Percentiles rank a stretch among this genome's conserved stretches.
These are phyloP conservation scores for Calonectria montana DNA, from an alignment of 2,329 filamentous ascomycete species.

Conservation along the genomic window DNA sequence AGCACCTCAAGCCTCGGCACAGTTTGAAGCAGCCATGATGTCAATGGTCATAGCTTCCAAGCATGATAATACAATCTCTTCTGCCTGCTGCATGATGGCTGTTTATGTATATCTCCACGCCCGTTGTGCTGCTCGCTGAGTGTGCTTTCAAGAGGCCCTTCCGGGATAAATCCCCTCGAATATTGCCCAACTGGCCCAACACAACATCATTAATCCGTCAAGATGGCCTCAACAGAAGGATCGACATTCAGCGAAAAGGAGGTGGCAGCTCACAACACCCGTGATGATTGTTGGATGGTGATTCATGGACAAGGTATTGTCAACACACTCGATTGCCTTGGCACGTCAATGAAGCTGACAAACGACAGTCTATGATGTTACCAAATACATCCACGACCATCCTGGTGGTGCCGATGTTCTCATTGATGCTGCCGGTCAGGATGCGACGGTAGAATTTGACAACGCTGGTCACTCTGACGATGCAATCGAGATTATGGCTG, in stretches of 20 bases:
- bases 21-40: slow-evolving; percentile 3
- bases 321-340: not conserved
- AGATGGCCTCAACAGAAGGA: not conserved
- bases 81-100: not conserved
- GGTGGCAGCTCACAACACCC: slow-evolving; percentile 61
- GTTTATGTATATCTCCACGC: not conserved
- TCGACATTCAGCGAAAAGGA: slow-evolving; percentile 48
- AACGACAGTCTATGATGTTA: slow-evolving; percentile 66
- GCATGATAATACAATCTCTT: not conserved
- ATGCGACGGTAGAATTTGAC: slow-evolving; percentile 84
- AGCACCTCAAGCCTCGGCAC: slow-evolving; percentile 33
- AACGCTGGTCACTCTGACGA: slow-evolving; percentile 84
- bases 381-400: slow-evolving; percentile 68
- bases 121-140: not conserved
- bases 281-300: slow-evolving; percentile 63
- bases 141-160: not conserved
- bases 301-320: slow-evolving; percentile 67
- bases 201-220: not conserved
- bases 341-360: not conserved
- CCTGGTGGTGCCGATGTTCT: slow-evolving; percentile 83
- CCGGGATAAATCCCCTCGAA: not conserved
- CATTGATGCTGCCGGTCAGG: slow-evolving; percentile 80
- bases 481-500: slow-evolving; percentile 55
- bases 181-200: too few species aligned
- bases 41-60: not conserved